Conservation (phyloP, 305 asterid genomes). For the Fraxinus nigra region DNA sequence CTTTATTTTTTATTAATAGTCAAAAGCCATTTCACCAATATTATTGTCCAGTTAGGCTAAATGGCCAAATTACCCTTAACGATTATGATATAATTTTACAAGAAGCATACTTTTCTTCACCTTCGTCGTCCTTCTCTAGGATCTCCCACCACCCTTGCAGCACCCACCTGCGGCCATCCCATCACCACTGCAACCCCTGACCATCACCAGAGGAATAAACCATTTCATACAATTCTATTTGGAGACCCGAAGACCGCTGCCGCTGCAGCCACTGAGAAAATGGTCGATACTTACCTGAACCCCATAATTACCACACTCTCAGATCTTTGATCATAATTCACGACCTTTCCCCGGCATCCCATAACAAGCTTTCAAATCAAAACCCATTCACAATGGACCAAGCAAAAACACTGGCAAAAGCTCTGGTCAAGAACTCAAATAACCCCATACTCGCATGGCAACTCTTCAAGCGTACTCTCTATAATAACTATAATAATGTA, state of each 20-base stretch:
- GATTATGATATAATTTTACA: too few relatives aligned
- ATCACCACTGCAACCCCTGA: neutral
- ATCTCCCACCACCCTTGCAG: neutral
- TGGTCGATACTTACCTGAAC: neutral
- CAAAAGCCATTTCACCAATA: too few relatives aligned
- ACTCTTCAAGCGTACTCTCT: constrained; percentile 58
- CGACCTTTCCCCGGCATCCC: neutral
- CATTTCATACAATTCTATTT: neutral
- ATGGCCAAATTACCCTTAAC: too few relatives aligned
- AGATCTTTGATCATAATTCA: neutral
- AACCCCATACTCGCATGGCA: constrained; percentile 73
- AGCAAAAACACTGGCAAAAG: constrained; percentile 44
- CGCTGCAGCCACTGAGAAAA: neutral
- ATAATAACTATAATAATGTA: neutral
- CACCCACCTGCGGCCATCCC: neutral
- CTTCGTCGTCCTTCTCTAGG: neutral
- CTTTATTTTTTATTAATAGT: too few relatives aligned
- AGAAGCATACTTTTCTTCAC: neutral
- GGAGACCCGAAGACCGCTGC: neutral
- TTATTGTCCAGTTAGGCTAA: too few relatives aligned
- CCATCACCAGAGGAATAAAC: neutral
- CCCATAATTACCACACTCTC: neutral
- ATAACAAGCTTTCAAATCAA: neutral
- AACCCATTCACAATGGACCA: constrained; percentile 29
- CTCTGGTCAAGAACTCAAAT: constrained; percentile 48